Conservation (phyloP, 495 filamentous ascomycete species). For the Hapsidospora chrysogenum region DNA sequence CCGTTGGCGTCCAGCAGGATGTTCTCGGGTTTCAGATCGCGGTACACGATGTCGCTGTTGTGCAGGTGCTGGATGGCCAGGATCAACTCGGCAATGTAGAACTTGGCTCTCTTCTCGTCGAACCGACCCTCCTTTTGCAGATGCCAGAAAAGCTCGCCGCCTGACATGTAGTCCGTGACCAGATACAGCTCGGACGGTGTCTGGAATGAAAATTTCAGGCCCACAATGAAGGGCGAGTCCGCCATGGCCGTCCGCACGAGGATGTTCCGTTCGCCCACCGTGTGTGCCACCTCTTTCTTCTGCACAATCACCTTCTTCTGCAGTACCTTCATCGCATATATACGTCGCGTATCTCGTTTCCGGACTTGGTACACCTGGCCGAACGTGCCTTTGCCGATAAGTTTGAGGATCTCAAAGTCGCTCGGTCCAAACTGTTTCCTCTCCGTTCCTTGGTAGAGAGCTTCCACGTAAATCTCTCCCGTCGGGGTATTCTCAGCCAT, state of each 20-base stretch:
- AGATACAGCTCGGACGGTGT: conserved; percentile 92
- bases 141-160: conserved; percentile 97
- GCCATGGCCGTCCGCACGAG: conserved; percentile 89
- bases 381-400: conserved; percentile 97
- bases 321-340: conserved; percentile 97
- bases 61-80: conserved; percentile 90
- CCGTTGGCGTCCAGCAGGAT: conserved; percentile 86
- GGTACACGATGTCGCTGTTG: conserved; percentile 93
- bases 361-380: conserved; percentile 99
- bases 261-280: conserved; percentile 92
- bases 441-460: conserved; percentile 75
- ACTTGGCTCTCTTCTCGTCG: conserved; percentile 86
- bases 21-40: conserved; percentile 95
- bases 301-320: conserved; percentile 99
- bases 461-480: conserved; percentile 80
- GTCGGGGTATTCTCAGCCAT: conserved; percentile 43
- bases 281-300: conserved; percentile 98
- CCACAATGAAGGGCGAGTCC: conserved; percentile 94
- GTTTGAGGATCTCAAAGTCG: conserved; percentile 87
- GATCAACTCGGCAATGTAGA: conserved; percentile 97
- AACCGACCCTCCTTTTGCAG: conserved; percentile 95
- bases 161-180: conserved; percentile 99
- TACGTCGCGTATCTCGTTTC: conserved; percentile 88
- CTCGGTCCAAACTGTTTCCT: conserved; percentile 91
- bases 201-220: conserved; percentile 97